Conservation (phyloP, 208 protist species). For the Acanthamoeba culbertsoni region DNA sequence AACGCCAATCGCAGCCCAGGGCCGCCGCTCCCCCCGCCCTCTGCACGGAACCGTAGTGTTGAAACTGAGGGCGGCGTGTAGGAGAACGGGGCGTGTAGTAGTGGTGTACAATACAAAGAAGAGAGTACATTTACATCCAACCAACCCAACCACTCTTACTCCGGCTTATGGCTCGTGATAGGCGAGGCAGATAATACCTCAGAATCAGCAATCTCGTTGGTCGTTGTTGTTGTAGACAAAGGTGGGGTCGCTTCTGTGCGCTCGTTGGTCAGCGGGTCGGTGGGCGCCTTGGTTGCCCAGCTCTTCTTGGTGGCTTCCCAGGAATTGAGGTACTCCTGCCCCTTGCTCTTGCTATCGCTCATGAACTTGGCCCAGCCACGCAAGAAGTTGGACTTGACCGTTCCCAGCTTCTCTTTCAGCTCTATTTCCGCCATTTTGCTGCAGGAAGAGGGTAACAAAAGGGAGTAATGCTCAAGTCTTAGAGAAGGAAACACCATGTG, state of each 20-base stretch:
- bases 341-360: background rate
- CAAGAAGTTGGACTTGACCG: background rate
- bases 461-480: too few relatives aligned
- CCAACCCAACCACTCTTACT: too few relatives aligned
- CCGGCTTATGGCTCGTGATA: too few relatives aligned
- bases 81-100: too few relatives aligned
- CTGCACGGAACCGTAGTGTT: background rate
- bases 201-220: background rate
- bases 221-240: background rate
- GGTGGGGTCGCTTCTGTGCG: background rate
- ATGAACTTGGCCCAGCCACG: background rate
- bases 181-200: background rate
- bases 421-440: constrained; percentile 39
- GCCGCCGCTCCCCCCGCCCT: background rate
- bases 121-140: too few relatives aligned
- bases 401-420: background rate
- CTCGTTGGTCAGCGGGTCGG: background rate
- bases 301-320: background rate
- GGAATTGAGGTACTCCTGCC: background rate
- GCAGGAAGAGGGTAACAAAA: too few relatives aligned
- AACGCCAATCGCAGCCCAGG: background rate
- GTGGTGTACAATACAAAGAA: too few relatives aligned
- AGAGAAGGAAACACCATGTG: too few relatives aligned
- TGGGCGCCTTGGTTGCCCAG: background rate
- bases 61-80: background rate